phyloP scores from a whole-genome alignment of 345 rosid genomes.

The Lumnitzera littorea region DNA sequence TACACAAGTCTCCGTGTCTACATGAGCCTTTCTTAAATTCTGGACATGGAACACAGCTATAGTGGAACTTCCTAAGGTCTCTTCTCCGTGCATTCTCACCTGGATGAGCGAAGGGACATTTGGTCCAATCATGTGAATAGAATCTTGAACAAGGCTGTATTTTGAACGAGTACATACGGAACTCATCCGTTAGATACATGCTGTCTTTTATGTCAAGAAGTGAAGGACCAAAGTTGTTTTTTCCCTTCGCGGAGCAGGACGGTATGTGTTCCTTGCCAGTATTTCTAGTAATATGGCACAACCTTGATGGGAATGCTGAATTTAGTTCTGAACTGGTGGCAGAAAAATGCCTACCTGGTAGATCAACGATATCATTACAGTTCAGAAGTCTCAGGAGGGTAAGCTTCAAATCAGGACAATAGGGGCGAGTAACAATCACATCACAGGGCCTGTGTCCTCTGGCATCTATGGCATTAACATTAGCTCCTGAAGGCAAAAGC shows the following conservation, averaged over 20 bases:
- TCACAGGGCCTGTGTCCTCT: constrained; percentile 65
- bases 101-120: constrained; percentile 95
- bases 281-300: constrained; percentile 1
- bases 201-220: constrained; percentile 92
- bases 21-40: constrained; percentile 92
- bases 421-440: constrained; percentile 75
- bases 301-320: constrained; percentile 46
- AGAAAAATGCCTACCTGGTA: constrained; percentile 36
- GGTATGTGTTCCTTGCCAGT: constrained; percentile 37
- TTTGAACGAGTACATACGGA: constrained; percentile 94
- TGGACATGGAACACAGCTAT: constrained; percentile 95
- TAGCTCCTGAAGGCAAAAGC: constrained; percentile 79
- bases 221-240: constrained; percentile 83
- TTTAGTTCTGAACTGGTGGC: constrained; percentile 20
- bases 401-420: constrained; percentile 40
- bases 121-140: constrained; percentile 96
- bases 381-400: constrained; percentile 64
- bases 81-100: constrained; percentile 97
- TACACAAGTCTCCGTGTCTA: constrained; percentile 90
- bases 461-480: constrained; percentile 49
- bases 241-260: constrained; percentile 55
- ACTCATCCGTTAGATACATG: constrained; percentile 86
- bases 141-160: constrained; percentile 91
- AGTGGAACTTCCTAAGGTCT: constrained; percentile 93
- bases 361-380: constrained; percentile 38